Evolutionary conservation across 2,329 filamentous ascomycete genomes (phyloP), one percentile per base, ranked within the genome.

Genomic region (Byssothecium circinans): DNA sequence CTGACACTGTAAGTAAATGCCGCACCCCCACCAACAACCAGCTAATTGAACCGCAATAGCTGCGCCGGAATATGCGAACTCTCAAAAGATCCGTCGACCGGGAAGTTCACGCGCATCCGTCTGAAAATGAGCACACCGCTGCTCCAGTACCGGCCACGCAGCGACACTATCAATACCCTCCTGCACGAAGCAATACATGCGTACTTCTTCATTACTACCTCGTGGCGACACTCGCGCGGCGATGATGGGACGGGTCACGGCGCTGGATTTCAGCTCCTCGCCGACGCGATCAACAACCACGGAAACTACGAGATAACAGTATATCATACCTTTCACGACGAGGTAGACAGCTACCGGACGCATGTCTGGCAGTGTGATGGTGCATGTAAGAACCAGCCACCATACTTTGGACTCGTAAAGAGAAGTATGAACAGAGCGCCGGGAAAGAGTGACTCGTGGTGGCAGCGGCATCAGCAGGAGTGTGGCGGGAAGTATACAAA

Each of bases 11-110:
- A 65, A 56, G 67, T 37, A 23, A 50, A 45, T 50, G 41, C 41
- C 15, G 11, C 35, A 23, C 45, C 25, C 14, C 12, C 23, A 17
- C 22, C 18, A 23, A 19, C 37, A 27, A 25, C 20, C 8, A 19
- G 37, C 14, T 7, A 18, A 49, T 50, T 40, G 52, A 36, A 18
- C 22, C 41, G 30, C 36, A 42, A 32, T 27, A 68, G 69, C 34
- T 75, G 74, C 53, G 74, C 74, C 45, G 74, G 73, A 35, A 74
- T 74, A 46, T 76, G 74, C 53, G 74, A 76, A 49, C 66, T 76
- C 23, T 65, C 69, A 32, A 73, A 68, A 42, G 70, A 74, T 43
- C 53, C 62, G 14, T 47, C 64, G 15, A 66, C 61, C 10, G 66
- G 62, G 25, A 72, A 68, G 42, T 70, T 69, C 49, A 68, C 67